phyloP scores from a whole-genome alignment of 805 yeast species.

The Nakazawaea sp. region DNA sequence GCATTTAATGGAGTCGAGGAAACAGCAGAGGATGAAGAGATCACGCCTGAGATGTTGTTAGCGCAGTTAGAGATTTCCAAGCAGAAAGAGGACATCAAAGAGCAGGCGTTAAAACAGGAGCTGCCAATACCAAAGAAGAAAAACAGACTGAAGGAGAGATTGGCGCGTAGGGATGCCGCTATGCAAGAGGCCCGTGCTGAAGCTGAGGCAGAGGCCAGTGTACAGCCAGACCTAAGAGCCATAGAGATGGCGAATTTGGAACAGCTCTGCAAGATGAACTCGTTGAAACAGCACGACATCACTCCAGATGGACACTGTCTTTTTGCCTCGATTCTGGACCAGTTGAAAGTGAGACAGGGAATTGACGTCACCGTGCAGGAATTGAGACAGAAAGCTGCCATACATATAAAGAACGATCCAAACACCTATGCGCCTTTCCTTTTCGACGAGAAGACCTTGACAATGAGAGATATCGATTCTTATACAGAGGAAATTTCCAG shows the following conservation, averaged over 20 bases:
- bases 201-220: slow-evolving; percentile 65
- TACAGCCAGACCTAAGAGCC: slow-evolving; percentile 58
- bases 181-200: slow-evolving; percentile 53
- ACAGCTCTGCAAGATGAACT: slow-evolving; percentile 39
- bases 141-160: slow-evolving; percentile 79
- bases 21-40: slow-evolving; percentile 23
- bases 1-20: slow-evolving; percentile 13
- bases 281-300: slow-evolving; percentile 58
- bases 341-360: slow-evolving; percentile 48
- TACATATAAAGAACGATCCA: slow-evolving; percentile 54
- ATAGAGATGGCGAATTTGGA: slow-evolving; percentile 67
- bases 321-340: slow-evolving; percentile 82
- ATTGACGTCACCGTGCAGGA: slow-evolving; percentile 34
- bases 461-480: slow-evolving; percentile 54
- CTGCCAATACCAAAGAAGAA: slow-evolving; percentile 35
- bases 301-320: slow-evolving; percentile 93
- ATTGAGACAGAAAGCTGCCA: slow-evolving; percentile 59
- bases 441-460: slow-evolving; percentile 70
- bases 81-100: slow-evolving; percentile 18
- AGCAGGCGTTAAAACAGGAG: slow-evolving; percentile 4
- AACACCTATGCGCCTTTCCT: slow-evolving; percentile 77
- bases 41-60: slow-evolving; percentile 63
- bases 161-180: slow-evolving; percentile 72
- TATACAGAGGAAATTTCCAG: slow-evolving; percentile 62
- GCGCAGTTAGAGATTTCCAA: slow-evolving; percentile 45